Percentiles rank a stretch among this genome's conserved stretches.
These are phyloP conservation scores for Psophocarpus tetragonolobus DNA, from an alignment of 306 rosid genomes.

Conservation along the genomic window DNA sequence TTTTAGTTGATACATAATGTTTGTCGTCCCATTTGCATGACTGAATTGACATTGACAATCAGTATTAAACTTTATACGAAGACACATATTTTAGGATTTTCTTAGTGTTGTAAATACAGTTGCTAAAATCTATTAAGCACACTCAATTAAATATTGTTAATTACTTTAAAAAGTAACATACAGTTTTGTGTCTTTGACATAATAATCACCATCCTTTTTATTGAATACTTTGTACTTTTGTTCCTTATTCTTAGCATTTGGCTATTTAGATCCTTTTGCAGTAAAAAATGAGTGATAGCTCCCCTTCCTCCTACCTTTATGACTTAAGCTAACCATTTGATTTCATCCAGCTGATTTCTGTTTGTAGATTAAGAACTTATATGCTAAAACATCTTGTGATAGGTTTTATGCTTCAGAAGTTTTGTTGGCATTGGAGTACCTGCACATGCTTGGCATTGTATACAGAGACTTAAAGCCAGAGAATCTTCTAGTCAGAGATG, in stretches of 20 bases:
- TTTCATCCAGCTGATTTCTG: background rate
- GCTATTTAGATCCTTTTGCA: background rate
- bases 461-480: constrained; percentile 93
- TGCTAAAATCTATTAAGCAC: background rate
- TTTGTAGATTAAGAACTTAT: background rate
- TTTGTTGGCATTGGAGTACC: constrained; percentile 86
- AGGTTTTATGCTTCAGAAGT: constrained; percentile 87
- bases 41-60: background rate
- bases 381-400: constrained; percentile 33
- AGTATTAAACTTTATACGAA: background rate
- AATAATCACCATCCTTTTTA: background rate
- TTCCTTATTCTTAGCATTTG: background rate
- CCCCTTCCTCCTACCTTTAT: background rate
- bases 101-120: background rate
- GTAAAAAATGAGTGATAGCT: background rate
- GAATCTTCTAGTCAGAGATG: constrained; percentile 82
- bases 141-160: background rate
- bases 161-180: background rate
- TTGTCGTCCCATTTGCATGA: background rate
- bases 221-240: background rate
- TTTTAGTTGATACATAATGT: background rate
- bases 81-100: background rate
- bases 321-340: background rate
- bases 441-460: constrained; percentile 95
- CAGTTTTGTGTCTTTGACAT: background rate